These are phyloP conservation scores for Nasturtium officinale DNA, from an alignment of 345 rosid genomes.

Conservation along the genomic window DNA sequence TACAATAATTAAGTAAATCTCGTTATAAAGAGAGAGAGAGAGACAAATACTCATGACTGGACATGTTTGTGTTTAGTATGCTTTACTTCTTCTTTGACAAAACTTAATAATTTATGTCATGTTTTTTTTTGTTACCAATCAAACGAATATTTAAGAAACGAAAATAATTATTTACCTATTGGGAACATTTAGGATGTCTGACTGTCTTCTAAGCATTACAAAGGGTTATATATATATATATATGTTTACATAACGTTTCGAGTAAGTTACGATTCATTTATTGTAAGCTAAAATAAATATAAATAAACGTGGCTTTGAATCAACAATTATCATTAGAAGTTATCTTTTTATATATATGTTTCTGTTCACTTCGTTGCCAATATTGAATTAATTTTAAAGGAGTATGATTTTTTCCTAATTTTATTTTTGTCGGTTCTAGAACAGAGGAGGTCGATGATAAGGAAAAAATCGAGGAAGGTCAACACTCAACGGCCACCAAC, in stretches of 20 bases:
- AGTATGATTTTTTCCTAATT: neutral
- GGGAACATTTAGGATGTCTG: neutral
- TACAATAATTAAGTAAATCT: neutral
- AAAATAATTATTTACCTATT: neutral
- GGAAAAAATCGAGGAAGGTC: conserved; percentile 3
- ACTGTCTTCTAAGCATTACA: conserved; percentile 32
- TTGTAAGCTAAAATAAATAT: neutral
- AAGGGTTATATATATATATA: neutral
- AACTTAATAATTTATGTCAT: neutral
- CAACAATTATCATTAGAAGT: neutral
- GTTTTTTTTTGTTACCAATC: conserved; percentile 13
- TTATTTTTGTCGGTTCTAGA: conserved; percentile 25
- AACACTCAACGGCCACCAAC: conserved; percentile 39
- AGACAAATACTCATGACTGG: neutral
- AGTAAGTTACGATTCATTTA: neutral
- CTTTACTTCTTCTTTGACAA: conserved; percentile 1
- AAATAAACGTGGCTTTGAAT: conserved; percentile 29
- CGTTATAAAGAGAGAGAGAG: neutral
- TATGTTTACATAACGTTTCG: conserved; percentile 21
- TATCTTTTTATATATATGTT: neutral
- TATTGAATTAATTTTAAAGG: conserved; percentile 14
- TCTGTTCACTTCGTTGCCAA: conserved; percentile 24
- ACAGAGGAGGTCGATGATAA: neutral
- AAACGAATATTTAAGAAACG: neutral
- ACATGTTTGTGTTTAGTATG: neutral